A percentile compares a stretch with the other conserved stretches of the same genome.
These are phyloP conservation scores for Vitis hybrid DNA, from an alignment of 177 flowering plant genomes.

Conservation along the genomic window DNA sequence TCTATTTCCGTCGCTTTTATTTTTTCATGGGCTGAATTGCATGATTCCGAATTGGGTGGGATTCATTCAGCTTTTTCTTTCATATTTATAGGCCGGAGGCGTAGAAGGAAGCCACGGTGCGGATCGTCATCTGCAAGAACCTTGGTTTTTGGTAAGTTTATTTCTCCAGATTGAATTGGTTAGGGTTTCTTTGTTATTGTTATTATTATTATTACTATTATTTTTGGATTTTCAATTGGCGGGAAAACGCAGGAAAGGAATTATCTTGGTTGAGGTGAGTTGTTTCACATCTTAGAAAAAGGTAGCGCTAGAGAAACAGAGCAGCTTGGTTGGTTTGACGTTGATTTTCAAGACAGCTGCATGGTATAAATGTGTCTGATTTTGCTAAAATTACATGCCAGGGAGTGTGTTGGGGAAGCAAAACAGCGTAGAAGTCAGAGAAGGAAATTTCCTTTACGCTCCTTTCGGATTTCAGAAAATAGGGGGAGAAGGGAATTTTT, in stretches of 20 bases:
- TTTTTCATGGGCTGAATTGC: conserved; percentile 7
- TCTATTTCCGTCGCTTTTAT: neutral
- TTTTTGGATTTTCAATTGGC: neutral
- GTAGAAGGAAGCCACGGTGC: conserved; percentile 15
- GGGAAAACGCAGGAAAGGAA: neutral
- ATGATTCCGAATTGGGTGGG: conserved; percentile 21
- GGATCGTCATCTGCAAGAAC: neutral
- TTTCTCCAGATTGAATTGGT: neutral
- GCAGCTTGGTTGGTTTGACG: too few relatives aligned
- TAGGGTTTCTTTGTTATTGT: neutral
- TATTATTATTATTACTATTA: neutral
- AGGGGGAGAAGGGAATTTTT: neutral
- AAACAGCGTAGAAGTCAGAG: too few relatives aligned
- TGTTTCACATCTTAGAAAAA: neutral
- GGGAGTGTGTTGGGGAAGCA: too few relatives aligned
- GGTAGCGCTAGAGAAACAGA: too few relatives aligned
- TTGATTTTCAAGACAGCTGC: too few relatives aligned
- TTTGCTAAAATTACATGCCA: too few relatives aligned
- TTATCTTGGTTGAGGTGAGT: neutral
- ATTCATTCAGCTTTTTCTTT: conserved; percentile 14
- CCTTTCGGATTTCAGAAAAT: too few relatives aligned
- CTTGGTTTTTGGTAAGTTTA: neutral
- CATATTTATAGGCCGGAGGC: conserved; percentile 17
- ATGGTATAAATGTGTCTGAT: too few relatives aligned
- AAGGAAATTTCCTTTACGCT: too few relatives aligned